Evolutionary conservation across 306 rosid genomes (phyloP).

Genomic region (Cicer arietinum): DNA sequence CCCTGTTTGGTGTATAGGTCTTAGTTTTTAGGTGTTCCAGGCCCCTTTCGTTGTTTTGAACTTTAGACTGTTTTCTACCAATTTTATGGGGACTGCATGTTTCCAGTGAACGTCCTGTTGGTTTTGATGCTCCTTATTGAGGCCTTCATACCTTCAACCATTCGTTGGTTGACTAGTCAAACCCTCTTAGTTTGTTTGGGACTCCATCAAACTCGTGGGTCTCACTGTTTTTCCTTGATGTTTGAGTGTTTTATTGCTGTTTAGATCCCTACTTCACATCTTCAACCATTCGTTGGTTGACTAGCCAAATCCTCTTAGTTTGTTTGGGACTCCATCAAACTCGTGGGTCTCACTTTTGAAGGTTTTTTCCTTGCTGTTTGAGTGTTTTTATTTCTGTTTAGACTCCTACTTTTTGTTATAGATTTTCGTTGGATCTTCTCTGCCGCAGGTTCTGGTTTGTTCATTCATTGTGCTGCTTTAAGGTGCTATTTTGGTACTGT

Average conservation of each 20-base stretch:
- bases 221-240: background rate
- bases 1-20: no score
- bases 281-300: background rate
- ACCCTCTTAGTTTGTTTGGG: background rate
- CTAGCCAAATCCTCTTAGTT: background rate
- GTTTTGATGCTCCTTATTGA: no score
- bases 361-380: background rate
- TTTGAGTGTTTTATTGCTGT: background rate
- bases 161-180: background rate
- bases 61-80: no score
- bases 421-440: background rate
- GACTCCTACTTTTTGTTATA: background rate
- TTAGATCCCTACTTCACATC: background rate
- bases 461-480: background rate
- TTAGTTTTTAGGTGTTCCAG: no score
- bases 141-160: background rate
- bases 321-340: background rate
- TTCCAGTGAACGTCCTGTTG: no score
- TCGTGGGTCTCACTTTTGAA: background rate
- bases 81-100: no score
- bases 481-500: background rate
- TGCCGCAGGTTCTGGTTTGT: background rate
- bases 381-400: background rate
- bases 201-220: background rate
- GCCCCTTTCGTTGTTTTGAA: no score